Conservation (phyloP, 2,329 filamentous ascomycete species). For the Diplodia mutila region DNA sequence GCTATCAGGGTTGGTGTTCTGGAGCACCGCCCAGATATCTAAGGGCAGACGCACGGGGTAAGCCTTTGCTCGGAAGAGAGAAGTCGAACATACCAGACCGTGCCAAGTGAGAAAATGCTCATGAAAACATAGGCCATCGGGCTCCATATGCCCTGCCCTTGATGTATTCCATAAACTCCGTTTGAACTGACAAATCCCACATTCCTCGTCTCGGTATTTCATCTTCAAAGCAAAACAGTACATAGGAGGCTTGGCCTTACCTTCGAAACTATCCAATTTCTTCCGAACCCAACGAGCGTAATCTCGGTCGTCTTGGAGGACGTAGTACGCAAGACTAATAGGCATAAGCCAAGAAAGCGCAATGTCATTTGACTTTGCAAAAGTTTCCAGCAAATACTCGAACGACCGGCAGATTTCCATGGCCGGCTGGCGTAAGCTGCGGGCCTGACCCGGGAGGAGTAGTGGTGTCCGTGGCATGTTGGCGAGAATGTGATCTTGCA, state of each 20-base stretch:
- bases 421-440: conserved; percentile 23
- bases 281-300: conserved; percentile 26
- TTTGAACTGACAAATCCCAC: background rate
- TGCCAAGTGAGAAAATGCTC: background rate
- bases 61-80: background rate
- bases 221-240: conserved; percentile 2
- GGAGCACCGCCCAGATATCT: conserved; percentile 24
- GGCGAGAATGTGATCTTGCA: conserved; percentile 1
- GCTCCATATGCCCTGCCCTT: background rate
- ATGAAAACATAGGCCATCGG: background rate
- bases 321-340: conserved; percentile 28
- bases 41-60: background rate
- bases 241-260: conserved; percentile 14
- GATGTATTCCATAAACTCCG: background rate
- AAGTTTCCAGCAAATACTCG: conserved; percentile 24
- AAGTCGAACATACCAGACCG: background rate
- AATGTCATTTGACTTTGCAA: conserved; percentile 11
- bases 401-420: conserved; percentile 29
- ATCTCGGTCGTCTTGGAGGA: conserved; percentile 25
- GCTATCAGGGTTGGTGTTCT: conserved; percentile 15
- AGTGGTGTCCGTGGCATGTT: conserved; percentile 17
- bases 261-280: conserved; percentile 27
- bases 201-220: conserved; percentile 9
- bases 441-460: conserved; percentile 25
- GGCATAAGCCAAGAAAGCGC: conserved; percentile 29